These are phyloP conservation scores for Globisporangium polare DNA, from an alignment of 352 stramenopile species.

Conservation along the genomic window DNA sequence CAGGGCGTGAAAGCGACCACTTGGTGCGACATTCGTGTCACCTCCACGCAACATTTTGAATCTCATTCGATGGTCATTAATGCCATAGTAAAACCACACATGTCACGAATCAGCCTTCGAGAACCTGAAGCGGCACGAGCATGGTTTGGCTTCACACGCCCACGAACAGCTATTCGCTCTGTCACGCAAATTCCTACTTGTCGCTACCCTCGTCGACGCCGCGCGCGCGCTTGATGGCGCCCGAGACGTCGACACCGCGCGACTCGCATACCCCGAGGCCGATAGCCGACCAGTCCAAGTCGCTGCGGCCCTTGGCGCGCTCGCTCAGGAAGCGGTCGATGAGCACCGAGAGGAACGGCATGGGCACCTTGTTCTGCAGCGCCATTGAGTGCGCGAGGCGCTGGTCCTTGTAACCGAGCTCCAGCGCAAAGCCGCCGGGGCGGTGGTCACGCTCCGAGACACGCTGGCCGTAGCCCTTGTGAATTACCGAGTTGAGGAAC, in stretches of 20 bases:
- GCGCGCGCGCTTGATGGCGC: slow-evolving; percentile 29
- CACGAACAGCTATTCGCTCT: neutral
- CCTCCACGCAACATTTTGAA: neutral
- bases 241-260: slow-evolving; percentile 51
- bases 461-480: slow-evolving; percentile 78
- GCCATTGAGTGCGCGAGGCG: slow-evolving; percentile 56
- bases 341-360: slow-evolving; percentile 76
- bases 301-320: slow-evolving; percentile 46
- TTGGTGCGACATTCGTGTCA: neutral
- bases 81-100: no score
- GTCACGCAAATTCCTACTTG: neutral
- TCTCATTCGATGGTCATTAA: neutral
- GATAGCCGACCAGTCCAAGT: slow-evolving; percentile 78
- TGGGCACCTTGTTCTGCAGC: slow-evolving; percentile 45
- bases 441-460: slow-evolving; percentile 73
- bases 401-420: slow-evolving; percentile 75
- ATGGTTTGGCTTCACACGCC: neutral
- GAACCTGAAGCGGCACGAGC: no score
- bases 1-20: no score
- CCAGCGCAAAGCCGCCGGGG: slow-evolving; percentile 66
- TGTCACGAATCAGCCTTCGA: no score
- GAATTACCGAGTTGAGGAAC: slow-evolving; percentile 78
- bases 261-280: slow-evolving; percentile 55
- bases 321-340: slow-evolving; percentile 67
- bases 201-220: neutral